Evolutionary conservation across 1,284 basidiomycete species (phyloP).

Genomic region (Wallemia ichthyophaga): DNA sequence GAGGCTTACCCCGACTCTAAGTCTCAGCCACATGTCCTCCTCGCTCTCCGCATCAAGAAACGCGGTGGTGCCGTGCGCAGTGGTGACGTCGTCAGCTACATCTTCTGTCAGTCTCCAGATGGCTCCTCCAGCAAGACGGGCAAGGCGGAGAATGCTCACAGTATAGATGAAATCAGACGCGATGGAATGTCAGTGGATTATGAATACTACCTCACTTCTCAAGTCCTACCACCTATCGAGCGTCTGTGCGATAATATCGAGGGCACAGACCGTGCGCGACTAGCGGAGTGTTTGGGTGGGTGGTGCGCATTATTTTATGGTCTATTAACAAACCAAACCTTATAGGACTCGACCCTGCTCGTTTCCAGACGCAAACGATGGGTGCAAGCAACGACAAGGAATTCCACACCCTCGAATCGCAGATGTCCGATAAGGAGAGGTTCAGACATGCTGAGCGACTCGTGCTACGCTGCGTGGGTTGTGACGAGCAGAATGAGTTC

Average conservation of each 20-base stretch:
- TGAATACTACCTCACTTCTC: constrained; percentile 69
- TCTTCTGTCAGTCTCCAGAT: constrained; percentile 58
- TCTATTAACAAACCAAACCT: background rate
- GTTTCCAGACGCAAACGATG: constrained; percentile 26
- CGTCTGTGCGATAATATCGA: constrained; percentile 87
- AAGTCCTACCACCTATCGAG: constrained; percentile 79
- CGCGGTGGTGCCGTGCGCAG: constrained; percentile 46
- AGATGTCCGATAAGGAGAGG: constrained; percentile 58
- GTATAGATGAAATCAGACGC: constrained; percentile 69
- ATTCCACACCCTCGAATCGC: constrained; percentile 63
- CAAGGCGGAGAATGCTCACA: constrained; percentile 69
- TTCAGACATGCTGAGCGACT: constrained; percentile 46
- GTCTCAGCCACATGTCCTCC: constrained; percentile 83
- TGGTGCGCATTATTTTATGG: constrained; percentile 4
- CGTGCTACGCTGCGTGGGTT: constrained; percentile 38
- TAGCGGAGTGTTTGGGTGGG: constrained; percentile 79
- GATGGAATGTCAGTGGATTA: constrained; percentile 35
- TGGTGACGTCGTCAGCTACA: constrained; percentile 85
- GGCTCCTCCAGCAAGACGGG: constrained; percentile 40
- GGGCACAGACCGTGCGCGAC: constrained; percentile 62
- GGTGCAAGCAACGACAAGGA: constrained; percentile 30
- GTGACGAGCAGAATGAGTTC: constrained; percentile 32
- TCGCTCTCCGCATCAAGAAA: constrained; percentile 68
- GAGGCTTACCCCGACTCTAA: constrained; percentile 91
- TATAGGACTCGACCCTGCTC: constrained; percentile 54